Base-by-base conservation (phyloP, 1,284 basidiomycete species). In the Coniferiporia weirii region DNA sequence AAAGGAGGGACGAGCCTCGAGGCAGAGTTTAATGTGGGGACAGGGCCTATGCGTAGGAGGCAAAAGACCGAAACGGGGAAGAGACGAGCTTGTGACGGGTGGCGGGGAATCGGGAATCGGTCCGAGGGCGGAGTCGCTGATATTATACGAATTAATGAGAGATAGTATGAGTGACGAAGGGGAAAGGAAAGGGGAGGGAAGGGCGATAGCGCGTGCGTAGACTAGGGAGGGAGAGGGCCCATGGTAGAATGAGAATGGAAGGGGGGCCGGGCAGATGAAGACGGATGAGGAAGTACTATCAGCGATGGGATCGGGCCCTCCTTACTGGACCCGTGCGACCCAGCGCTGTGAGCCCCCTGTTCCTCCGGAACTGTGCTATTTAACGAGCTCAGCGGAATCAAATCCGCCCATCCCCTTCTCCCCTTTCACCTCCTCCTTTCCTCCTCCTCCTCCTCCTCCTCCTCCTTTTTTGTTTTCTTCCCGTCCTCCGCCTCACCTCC, bases 371-470 rank as follows among this genome's bases (percentile, higher is more conserved):
- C 12, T 10, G 15, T 40, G 12, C 38, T 40, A 40, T 10, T 12
- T 15, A 40, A 40, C 9, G 12, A 40, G 17, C 7, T 10, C 4
- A 6, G 19, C 35, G 44, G 44, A 46, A 46, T 46, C 44, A 48
- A 54, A 48, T 59, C 57, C 52, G 27, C n/a, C 36, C 51, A 13
- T 40, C 32, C 52, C 52, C 36, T 34, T 49, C 52, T 36, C 52
- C 44, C 54, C 52, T 48, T 48, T 59, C 56, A 62, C 61, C 58
- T 63, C 59, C 61, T 61, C 64, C 61, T 64, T 61, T 68, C 63
- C 68, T 65, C 69, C 64, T 69, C 67, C 67, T 66, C 64, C 66
- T 63, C 64, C 70, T 65, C 65, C 52, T 61, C 61, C 58, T 57
- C 40, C 63, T 64, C 54, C 61, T 51, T 63, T 63, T 65, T 63